phyloP scores from a whole-genome alignment of 176 grass and related monocot genomes.

The Lolium perenne region DNA sequence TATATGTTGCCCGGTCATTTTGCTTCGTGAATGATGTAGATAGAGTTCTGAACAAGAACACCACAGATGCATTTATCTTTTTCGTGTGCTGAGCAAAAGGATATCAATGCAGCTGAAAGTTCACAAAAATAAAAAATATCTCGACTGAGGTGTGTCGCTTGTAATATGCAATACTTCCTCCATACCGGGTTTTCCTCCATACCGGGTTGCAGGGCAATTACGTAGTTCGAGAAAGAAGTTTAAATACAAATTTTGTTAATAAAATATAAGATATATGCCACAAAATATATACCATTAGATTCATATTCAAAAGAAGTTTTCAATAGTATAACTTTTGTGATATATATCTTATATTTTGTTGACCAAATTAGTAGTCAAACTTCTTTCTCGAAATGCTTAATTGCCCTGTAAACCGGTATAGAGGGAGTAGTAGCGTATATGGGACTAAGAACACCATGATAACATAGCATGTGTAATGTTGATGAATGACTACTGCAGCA shows the following conservation, averaged over 20 bases:
- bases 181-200: too few relatives aligned
- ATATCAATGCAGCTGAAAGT: background rate
- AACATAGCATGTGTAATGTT: background rate
- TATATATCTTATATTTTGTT: too few relatives aligned
- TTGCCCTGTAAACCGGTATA: too few relatives aligned
- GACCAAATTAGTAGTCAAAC: too few relatives aligned
- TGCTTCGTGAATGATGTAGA: background rate
- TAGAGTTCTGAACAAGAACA: background rate
- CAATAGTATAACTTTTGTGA: too few relatives aligned
- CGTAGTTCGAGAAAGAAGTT: too few relatives aligned
- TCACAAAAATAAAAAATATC: background rate
- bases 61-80: background rate
- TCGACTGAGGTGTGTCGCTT: background rate
- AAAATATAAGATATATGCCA: too few relatives aligned
- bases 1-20: constrained; percentile 1
- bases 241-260: too few relatives aligned
- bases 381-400: too few relatives aligned
- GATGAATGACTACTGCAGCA: constrained; percentile 15
- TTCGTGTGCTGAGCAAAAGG: background rate
- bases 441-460: background rate
- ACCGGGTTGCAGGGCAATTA: too few relatives aligned
- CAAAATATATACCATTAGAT: too few relatives aligned
- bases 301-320: too few relatives aligned
- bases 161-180: background rate
- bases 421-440: background rate